Evolutionary conservation across 257 asterid genomes (phyloP).

Genomic region (Rehmannia glutinosa): DNA sequence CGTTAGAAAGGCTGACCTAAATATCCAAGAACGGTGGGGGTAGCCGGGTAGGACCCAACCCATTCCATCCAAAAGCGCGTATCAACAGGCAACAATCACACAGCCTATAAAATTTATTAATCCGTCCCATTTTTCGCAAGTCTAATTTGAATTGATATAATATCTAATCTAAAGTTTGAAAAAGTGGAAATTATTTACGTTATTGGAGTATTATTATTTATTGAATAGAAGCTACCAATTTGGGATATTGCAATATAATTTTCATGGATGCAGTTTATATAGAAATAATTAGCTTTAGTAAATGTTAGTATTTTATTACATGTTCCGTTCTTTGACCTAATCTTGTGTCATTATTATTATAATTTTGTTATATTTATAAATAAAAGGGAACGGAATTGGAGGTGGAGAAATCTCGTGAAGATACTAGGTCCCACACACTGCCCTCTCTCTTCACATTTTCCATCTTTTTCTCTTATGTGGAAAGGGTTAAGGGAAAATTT

Average conservation of each 20-base stretch:
- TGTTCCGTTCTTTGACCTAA: constrained; percentile 13
- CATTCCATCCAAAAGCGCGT: constrained; percentile 27
- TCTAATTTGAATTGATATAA: not conserved
- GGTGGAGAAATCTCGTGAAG: constrained; percentile 25
- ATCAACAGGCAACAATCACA: not conserved
- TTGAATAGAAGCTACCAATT: too few relatives aligned
- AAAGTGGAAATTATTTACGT: not conserved
- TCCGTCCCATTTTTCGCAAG: not conserved
- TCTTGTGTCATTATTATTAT: constrained; percentile 13
- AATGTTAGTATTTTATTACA: not conserved
- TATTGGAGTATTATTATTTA: too few relatives aligned
- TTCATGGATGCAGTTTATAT: not conserved
- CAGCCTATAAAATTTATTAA: not conserved
- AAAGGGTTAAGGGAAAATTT: constrained; percentile 2
- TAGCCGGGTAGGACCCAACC: constrained; percentile 11
- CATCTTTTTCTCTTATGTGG: not conserved
- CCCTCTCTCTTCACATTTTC: constrained; percentile 11
- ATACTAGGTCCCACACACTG: constrained; percentile 9
- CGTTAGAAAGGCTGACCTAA: constrained; percentile 21
- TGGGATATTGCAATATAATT: too few relatives aligned
- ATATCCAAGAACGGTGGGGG: not conserved
- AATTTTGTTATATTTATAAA: not conserved
- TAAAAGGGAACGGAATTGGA: constrained; percentile 4
- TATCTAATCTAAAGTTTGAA: not conserved
- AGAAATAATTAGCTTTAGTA: not conserved